These are phyloP conservation scores for Mortierella sp. DNA, from an alignment of 371 early-diverging fungal species.

Conservation along the genomic window DNA sequence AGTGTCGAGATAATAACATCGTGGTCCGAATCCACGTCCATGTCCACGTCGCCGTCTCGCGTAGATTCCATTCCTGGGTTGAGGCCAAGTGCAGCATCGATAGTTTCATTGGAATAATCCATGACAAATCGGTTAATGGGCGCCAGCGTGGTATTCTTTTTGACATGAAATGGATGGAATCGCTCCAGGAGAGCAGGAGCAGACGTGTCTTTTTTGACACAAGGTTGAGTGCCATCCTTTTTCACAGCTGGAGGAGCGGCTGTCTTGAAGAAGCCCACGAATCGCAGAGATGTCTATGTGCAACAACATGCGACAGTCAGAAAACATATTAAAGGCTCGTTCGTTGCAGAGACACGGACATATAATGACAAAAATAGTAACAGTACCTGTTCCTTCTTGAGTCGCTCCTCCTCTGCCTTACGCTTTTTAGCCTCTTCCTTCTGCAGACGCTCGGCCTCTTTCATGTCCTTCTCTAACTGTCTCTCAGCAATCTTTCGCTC, in stretches of 20 bases:
- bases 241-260: constrained; percentile 14
- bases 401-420: constrained; percentile 55
- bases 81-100: constrained; percentile 34
- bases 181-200: constrained; percentile 28
- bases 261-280: constrained; percentile 52
- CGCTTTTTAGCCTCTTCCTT: constrained; percentile 57
- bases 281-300: constrained; percentile 37
- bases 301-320: too few relatives aligned
- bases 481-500: constrained; percentile 56
- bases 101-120: constrained; percentile 24
- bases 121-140: constrained; percentile 48
- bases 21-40: constrained; percentile 20
- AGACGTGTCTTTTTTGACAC: constrained; percentile 29
- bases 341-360: background rate
- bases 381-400: constrained; percentile 42
- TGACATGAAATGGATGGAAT: constrained; percentile 79
- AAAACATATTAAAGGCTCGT: too few relatives aligned
- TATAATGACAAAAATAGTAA: background rate
- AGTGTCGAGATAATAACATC: background rate
- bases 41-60: constrained; percentile 6
- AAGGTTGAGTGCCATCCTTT: constrained; percentile 25
- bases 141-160: constrained; percentile 63
- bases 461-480: constrained; percentile 56
- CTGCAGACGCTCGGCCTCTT: constrained; percentile 56
- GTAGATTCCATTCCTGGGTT: background rate